Base-by-base conservation (phyloP, 352 stramenopile genomes). In the Globisporangium radiosum region DNA sequence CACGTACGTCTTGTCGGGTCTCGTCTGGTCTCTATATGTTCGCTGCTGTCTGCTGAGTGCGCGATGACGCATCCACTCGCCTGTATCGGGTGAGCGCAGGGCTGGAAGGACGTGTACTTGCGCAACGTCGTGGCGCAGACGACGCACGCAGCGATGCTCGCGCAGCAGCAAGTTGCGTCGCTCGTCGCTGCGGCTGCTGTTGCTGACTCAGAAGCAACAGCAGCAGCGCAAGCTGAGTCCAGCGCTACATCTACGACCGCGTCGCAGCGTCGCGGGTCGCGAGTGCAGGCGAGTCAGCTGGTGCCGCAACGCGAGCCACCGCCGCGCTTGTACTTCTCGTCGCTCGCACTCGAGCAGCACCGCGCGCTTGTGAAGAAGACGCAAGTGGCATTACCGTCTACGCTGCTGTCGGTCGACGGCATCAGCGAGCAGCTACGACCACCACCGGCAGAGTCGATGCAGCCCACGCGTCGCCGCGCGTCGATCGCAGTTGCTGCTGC, bases 91-190 rank as follows among this genome's bases (percentile, higher is more conserved):
- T 49, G 43, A 33, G 19, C 53, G 1, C 45, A 81, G 70, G 63
- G 63, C 3, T 89, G 76, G 75, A 89, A 86, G 47, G 73, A 86
- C 8, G 53, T 70, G 6, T 78, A 81, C 44, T 53, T 87, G 48
- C 66, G 75, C 15, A 72, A 63, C 9, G 55, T 85, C 3, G 68
- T 87, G 0, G 75, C 68, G 1, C 69, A 89, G 52, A 79, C 75
- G n/a, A 87, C 76, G 17, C 79, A 89, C 54, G 73, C 75, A 1
- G 79, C 77, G 25, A 87, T 89, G 79, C 55, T 87, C 3, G 75
- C 63, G n/a, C 56, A 71, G 38, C 63, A 63, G 25, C 49, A 64
- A 39, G 11, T 59, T 6, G 44, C 54, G 25, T 50, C 52, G 25
- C 19, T 60, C 3, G 19, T 49, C 10, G 15, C 25, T 8, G 7